phyloP scores from a whole-genome alignment of 345 rosid species.

The Barbarea vulgaris region DNA sequence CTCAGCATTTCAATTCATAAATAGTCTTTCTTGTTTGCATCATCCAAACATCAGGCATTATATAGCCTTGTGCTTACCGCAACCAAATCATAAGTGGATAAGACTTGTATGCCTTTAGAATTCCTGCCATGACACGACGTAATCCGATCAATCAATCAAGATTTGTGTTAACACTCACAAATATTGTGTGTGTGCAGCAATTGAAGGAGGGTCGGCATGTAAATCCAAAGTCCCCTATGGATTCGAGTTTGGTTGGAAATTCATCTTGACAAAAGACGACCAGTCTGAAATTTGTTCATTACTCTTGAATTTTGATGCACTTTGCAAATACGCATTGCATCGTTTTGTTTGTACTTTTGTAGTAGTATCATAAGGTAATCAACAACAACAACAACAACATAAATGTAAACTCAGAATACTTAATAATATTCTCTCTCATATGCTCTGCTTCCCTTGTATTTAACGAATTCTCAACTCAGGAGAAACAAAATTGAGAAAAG shows the following conservation, averaged over 20 bases:
- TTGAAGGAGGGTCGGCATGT: constrained; percentile 37
- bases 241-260: constrained; percentile 31
- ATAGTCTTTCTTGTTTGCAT: neutral
- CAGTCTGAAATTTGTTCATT: constrained; percentile 19
- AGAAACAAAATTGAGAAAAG: neutral
- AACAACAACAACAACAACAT: neutral
- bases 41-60: neutral
- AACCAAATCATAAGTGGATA: neutral
- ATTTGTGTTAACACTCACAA: constrained; percentile 9
- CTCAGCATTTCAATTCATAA: neutral
- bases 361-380: neutral
- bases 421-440: neutral
- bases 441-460: constrained; percentile 22
- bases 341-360: constrained; percentile 29
- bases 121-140: neutral
- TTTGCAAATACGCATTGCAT: constrained; percentile 5
- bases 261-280: constrained; percentile 17
- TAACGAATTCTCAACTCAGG: neutral
- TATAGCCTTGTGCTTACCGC: neutral
- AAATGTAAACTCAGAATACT: neutral
- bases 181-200: constrained; percentile 29
- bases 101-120: neutral
- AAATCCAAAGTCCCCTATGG: constrained; percentile 22
- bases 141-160: neutral
- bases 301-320: constrained; percentile 23